Base-by-base conservation (phyloP, 2,329 filamentous ascomycete genomes). In the Arthroderma uncinatum region DNA sequence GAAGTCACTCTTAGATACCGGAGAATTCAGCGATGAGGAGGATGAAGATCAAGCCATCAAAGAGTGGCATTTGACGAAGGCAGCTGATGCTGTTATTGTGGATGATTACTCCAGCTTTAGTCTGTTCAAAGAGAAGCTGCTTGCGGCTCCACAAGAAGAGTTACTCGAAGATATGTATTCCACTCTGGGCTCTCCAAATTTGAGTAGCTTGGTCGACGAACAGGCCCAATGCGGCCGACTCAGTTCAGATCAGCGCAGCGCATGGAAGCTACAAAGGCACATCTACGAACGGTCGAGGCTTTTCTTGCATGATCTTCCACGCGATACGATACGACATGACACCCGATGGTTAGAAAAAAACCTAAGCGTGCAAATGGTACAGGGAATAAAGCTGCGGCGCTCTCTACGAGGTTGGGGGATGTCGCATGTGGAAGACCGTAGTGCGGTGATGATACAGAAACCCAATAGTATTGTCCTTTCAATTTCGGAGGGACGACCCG, bases 91-190 rank as follows among this genome's bases (percentile, higher is more conserved):
- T 64, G 84, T 93, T 42, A 80, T 95, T 57, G 76, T 91, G 9
- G 89, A 95, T 67, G 92, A 97, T 65, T 91, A 93, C 64, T 87
- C 89, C 64, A 90, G 87, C 65, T 95, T 92, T 68, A 85, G 86
- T 34, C 77, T 93, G 1, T 98, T 98, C 77, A 92, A 91, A 67
- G 82, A 89, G 55, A 82, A 83, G 61, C 78, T 98, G 30, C 79
- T 95, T 28, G 90, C 87, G 60, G 90, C 91, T 0, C 94, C 93
- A 0, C 88, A 95, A 68, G 93, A 98, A 66, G 93, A 97, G 61
- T 69, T 74, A 0, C 76, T 98, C 1, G 93, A 98, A 68, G 79
- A 80, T 1, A 92, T 98, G 61, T 98, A 98, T 70, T 72, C 82
- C 36, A 79, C 84, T 6, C 82, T 98, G 2, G 93, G 93, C 1